Base-by-base conservation (phyloP, 768 basidiomycete species). In the Suillus subalutaceus region DNA sequence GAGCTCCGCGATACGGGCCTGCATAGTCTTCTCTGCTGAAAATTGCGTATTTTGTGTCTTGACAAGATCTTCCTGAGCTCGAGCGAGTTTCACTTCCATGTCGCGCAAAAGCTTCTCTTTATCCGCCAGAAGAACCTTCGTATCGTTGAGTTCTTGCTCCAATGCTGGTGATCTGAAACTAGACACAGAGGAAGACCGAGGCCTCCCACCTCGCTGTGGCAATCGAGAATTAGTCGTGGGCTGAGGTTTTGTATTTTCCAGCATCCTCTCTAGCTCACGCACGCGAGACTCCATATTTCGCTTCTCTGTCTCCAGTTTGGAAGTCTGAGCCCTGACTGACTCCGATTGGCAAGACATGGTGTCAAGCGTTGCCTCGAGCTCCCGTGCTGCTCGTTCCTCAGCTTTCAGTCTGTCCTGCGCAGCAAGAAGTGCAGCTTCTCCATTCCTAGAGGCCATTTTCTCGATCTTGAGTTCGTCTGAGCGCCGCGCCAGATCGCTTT, bases 181-280 rank as follows among this genome's bases (percentile, higher is more conserved):
- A 3, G 87, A 84, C 41, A 86, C 76, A 0, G 88, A 89, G 1
- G 89, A 88, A 26, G 90, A 88, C 26, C 88, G 83, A 40, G 83
- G 81, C 37, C 86, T 82, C 26, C 79, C 74, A 62, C 74, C 68
- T 56, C 74, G 74, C 63, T 77, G 80, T 53, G 65, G 79, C 73
- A 53, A 76, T 71, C 66, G 79, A 66, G 55, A 79, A 70, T 48
- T 72, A 72, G 43, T 32, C 18, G 56, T n/a, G 44, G 66, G 59
- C 71, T 75, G 65, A 72, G 72, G 43, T 82, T 81, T 67, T 70
- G 81, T 62, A 76, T 66, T 68, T 79, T 81, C 66, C 64, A 80
- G 68, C 48, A 81, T 68, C 57, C 70, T 77, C 71, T 90, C 84
- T 50, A 91, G 79, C 70, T 90, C 88, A 50, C 82, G 84, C 40